phyloP scores from a whole-genome alignment of 768 basidiomycete genomes.

The Trametes cinnabarina region DNA sequence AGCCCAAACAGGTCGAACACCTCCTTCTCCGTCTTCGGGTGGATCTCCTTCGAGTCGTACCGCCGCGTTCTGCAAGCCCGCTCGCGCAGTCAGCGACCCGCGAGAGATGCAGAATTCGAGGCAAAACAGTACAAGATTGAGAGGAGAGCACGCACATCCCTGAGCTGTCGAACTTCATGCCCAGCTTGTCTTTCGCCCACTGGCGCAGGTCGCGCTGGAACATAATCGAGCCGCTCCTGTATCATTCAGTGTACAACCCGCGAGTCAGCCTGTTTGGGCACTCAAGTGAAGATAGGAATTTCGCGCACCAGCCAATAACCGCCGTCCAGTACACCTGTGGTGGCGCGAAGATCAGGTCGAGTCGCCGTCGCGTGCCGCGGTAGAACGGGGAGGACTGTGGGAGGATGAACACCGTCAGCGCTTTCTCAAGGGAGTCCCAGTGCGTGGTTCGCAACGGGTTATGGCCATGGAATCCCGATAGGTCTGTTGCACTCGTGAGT shows the following conservation, averaged over 20 bases:
- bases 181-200: conserved; percentile 64
- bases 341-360: conserved; percentile 82
- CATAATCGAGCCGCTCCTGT: conserved; percentile 85
- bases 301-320: conserved; percentile 77
- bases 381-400: conserved; percentile 39
- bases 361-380: conserved; percentile 55
- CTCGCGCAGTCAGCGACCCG: background rate
- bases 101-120: too few relatives aligned
- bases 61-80: conserved; percentile 42
- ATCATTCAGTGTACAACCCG: too few relatives aligned
- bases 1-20: conserved; percentile 71
- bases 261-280: background rate
- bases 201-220: conserved; percentile 82
- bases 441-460: conserved; percentile 55
- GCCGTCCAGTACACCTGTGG: conserved; percentile 84
- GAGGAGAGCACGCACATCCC: conserved; percentile 56
- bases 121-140: background rate
- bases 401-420: conserved; percentile 73
- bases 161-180: conserved; percentile 82
- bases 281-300: background rate
- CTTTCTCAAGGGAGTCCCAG: conserved; percentile 83
- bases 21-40: conserved; percentile 65
- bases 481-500: conserved; percentile 38
- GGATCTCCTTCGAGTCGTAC: conserved; percentile 58
- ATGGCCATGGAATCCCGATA: conserved; percentile 58